Conservation (phyloP, 2,329 filamentous ascomycete species). For the Cercospora sesami region DNA sequence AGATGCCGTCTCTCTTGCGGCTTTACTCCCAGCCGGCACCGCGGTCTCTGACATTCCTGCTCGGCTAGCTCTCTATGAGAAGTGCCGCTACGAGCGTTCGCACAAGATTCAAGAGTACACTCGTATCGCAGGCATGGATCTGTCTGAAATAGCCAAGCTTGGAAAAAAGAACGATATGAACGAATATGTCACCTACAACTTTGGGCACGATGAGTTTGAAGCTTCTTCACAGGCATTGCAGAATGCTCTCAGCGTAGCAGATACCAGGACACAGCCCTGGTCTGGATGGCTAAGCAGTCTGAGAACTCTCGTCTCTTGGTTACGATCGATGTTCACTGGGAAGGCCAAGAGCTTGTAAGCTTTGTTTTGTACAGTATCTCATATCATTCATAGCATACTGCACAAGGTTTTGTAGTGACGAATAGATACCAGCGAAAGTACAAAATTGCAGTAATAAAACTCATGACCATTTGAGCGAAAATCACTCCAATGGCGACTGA, state of each 20-base stretch:
- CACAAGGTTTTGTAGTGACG: no score
- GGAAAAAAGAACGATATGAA: constrained; percentile 13
- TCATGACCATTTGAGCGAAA: no score
- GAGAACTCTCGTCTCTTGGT: background rate
- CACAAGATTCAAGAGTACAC: constrained; percentile 60
- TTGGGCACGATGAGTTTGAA: constrained; percentile 55
- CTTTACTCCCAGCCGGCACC: constrained; percentile 50
- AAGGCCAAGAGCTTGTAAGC: background rate
- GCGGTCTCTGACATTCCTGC: constrained; percentile 50
- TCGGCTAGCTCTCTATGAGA: constrained; percentile 59
- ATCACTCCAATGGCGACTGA: no score
- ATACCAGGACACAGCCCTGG: background rate
- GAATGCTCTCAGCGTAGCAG: constrained; percentile 39
- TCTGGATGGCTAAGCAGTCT: background rate
- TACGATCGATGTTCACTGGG: background rate
- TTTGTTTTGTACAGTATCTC: background rate
- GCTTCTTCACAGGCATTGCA: constrained; percentile 54
- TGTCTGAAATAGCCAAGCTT: constrained; percentile 22
- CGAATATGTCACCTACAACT: constrained; percentile 30
- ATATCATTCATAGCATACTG: no score
- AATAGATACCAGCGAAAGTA: no score
- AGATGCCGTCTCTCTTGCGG: constrained; percentile 60
- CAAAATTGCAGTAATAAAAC: no score
- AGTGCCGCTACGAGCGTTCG: constrained; percentile 59
- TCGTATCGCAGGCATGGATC: constrained; percentile 48